Evolutionary conservation across 2,329 filamentous ascomycete genomes (phyloP), one percentile per base, ranked within the genome.

Genomic region (Fusarium sarcochroum): DNA sequence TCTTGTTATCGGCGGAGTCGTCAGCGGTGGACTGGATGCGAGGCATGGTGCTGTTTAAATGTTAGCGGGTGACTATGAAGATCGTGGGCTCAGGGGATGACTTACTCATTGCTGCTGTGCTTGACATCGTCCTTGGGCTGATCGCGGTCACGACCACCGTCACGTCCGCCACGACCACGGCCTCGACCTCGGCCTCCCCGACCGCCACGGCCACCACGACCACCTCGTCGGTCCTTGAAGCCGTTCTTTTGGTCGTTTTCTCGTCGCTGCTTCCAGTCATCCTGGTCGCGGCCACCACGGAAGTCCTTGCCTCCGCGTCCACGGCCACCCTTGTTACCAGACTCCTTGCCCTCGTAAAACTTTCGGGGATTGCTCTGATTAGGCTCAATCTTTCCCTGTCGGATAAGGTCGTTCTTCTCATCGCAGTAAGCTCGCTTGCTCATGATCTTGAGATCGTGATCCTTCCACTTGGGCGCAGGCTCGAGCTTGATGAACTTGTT

Each of bases 351-450:
- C 75, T 87, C 85, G 64, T 79, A 87, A 75, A 87, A 87, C 63
- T 78, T 79, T 68, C 80, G 80, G 47, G 76, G 73, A 17, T 76
- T 75, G 66, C 74, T 77, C 47, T 76, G 78, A 73, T 83, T 88
- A 64, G 91, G 88, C 76, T 89, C 83, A 47, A 93, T 83, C 75
- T 89, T 89, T 63, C 93, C 92, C 42, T 89, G 86, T 71, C 88
- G 85, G 74, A 95, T 94, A 37, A 92, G 87, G 55, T 89, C 82
- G 58, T 85, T 86, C 84, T 95, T 95, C 79, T 90, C 88, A n/a
- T 91, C 86, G 70, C 92, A 91, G 80, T 99, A 99, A 18, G 89
- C 91, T 75, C 89, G 88, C 90, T 99, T 99, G 80, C 89, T 90
- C 89, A 93, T 94, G 82, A 96, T 90, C 77, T 90, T 83, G 51